These are phyloP conservation scores for Raffaelea albimanens DNA, from an alignment of 2,329 filamentous ascomycete species.

Conservation along the genomic window DNA sequence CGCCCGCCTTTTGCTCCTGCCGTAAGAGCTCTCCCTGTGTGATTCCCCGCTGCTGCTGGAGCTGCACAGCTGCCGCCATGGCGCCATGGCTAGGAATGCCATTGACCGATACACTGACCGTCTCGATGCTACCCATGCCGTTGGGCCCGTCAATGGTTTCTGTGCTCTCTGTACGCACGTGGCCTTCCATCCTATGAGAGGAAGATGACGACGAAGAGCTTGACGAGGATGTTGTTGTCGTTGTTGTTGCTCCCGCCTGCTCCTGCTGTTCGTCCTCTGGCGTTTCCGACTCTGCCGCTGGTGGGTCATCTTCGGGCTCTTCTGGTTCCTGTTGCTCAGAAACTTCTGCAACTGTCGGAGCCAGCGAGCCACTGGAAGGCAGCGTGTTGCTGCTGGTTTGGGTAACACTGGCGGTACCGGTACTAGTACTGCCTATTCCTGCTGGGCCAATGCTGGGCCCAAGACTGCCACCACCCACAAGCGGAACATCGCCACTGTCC, in stretches of 20 bases:
- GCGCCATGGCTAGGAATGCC: constrained; percentile 49
- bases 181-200: constrained; percentile 35
- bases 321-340: background rate
- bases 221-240: constrained; percentile 15
- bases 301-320: constrained; percentile 4
- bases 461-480: constrained; percentile 3
- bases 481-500: constrained; percentile 6
- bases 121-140: constrained; percentile 70
- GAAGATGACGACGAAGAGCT: background rate
- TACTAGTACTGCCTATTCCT: background rate
- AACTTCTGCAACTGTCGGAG: too few relatives aligned
- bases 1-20: constrained; percentile 77
- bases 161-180: constrained; percentile 63
- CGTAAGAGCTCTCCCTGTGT: constrained; percentile 77
- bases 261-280: constrained; percentile 6
- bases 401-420: too few relatives aligned
- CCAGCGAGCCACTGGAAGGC: too few relatives aligned
- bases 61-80: constrained; percentile 11
- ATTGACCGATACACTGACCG: constrained; percentile 67
- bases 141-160: constrained; percentile 76
- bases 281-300: constrained; percentile 1
- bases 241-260: constrained; percentile 12
- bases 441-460: background rate
- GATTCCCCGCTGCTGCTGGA: constrained; percentile 39
- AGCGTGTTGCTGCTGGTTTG: too few relatives aligned